These are phyloP conservation scores for Sporothrix protearum DNA, from an alignment of 2,329 filamentous ascomycete genomes.

Conservation along the genomic window DNA sequence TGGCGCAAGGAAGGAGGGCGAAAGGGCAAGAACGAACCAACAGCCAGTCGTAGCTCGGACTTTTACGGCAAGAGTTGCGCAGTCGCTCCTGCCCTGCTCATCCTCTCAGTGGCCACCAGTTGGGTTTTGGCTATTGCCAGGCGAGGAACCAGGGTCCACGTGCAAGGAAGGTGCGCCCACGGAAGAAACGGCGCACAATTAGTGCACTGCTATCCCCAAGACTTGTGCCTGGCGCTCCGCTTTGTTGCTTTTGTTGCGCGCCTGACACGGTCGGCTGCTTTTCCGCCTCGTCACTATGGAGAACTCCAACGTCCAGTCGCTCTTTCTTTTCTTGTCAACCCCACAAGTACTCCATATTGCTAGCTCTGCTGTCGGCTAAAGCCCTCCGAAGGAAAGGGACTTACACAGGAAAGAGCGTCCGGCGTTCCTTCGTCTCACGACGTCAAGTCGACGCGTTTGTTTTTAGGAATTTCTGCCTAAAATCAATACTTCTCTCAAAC, in stretches of 20 bases:
- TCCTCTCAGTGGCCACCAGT: background rate
- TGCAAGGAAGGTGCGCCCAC: background rate
- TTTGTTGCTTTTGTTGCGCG: background rate
- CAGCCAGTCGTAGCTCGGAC: background rate
- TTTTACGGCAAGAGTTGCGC: background rate
- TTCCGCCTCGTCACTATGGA: background rate
- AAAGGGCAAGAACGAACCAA: too few species aligned
- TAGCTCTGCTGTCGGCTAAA: background rate
- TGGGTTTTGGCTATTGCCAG: background rate
- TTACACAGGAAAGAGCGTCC: background rate
- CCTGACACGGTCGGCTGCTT: background rate
- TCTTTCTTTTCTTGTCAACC: background rate
- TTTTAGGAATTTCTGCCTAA: background rate
- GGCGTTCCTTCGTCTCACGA: background rate
- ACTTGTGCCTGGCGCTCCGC: slow-evolving; percentile 2
- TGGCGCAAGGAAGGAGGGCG: background rate
- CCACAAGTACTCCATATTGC: too few species aligned
- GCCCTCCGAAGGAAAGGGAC: background rate
- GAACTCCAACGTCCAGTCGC: background rate
- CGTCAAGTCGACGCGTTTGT: background rate
- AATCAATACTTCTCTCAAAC: background rate
- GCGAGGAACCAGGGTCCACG: background rate
- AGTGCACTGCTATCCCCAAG: background rate
- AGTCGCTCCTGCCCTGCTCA: background rate
- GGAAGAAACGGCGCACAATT: background rate